Base-by-base conservation (phyloP, 192 early-diverging fungal genomes). In the Coemansia sp. region DNA sequence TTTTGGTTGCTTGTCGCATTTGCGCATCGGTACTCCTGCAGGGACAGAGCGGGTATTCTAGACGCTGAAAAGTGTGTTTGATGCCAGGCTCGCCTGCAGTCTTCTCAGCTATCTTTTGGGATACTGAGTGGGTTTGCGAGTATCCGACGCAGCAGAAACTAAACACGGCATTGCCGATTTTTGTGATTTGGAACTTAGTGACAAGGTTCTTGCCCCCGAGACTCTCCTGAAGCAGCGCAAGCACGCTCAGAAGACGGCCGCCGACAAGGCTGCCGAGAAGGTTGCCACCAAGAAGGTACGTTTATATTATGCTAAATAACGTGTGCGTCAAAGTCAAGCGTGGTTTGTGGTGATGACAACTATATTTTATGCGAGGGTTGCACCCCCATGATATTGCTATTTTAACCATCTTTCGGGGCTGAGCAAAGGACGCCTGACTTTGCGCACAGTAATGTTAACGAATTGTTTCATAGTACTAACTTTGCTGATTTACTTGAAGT, bases 141-240 rank as follows among this genome's bases (percentile, higher is more conserved):
- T 80, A 80, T 57, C 78, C 78, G 78, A 54, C 53, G 67, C 43
- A 12, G 29, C n/a, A 60, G 38, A 47, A 17, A 58, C 64, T 70
- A 66, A 65, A 59, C 49, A 21, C 14, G 15, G 17, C 24, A 27
- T 23, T 49, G 29, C 43, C 14, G 19, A 21, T 43, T 37, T 45
- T 24, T 15, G 27, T 43, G 17, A 25, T 3, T 53, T 52, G 53
- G 24, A 11, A 47, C 25, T 15, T 79, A 83, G 83, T 83, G 83
- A 83, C 70, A 85, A 91, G 74, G 85, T 90, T 63, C 86, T 89
- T 76, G 87, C 89, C 67, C 92, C 92, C 82, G 92, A 93, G 83
- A 91, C 91, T 66, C 82, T 91, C 79, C 85, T 93, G 82, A 92
- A 92, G 90, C 91, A 91, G 87, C 87, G 89, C 72, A 89, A 90